phyloP scores from a whole-genome alignment of 352 stramenopile genomes.

The Aphanomyces stellatus region DNA sequence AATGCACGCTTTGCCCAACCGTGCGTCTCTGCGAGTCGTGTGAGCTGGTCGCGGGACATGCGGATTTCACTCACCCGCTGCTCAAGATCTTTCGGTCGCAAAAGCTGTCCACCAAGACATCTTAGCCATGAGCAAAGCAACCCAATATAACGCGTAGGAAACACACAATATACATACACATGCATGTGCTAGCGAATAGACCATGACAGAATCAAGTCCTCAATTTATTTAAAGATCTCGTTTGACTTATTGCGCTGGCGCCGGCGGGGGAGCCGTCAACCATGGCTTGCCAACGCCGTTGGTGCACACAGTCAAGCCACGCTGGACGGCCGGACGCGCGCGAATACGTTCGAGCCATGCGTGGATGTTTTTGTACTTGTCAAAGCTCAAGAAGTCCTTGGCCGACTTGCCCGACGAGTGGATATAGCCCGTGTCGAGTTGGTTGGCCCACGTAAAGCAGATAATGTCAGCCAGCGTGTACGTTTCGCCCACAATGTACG shows the following conservation, averaged over 20 bases:
- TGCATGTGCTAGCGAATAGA: too few relatives aligned
- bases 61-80: slow-evolving; percentile 5
- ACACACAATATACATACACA: too few relatives aligned
- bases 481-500: slow-evolving; percentile 46
- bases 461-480: slow-evolving; percentile 72
- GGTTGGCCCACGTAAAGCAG: slow-evolving; percentile 50
- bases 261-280: too few relatives aligned
- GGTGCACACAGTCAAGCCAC: slow-evolving; percentile 16
- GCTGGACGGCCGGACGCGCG: slow-evolving; percentile 20
- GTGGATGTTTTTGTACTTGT: slow-evolving; percentile 23
- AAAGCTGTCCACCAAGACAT: neutral
- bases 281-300: neutral
- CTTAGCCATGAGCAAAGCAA: neutral
- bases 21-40: slow-evolving; percentile 9
- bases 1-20: slow-evolving; percentile 7
- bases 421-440: slow-evolving; percentile 24
- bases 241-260: too few relatives aligned
- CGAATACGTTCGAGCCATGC: slow-evolving; percentile 18
- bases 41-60: slow-evolving; percentile 4
- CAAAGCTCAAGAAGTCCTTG: slow-evolving; percentile 20
- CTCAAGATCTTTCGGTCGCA: slow-evolving; percentile 3
- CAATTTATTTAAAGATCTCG: too few relatives aligned
- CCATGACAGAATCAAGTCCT: too few relatives aligned
- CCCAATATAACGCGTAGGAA: too few relatives aligned
- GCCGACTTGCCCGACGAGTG: slow-evolving; percentile 3